Conservation (phyloP, 139 green algal genomes). For the Medakamo hakoo region DNA sequence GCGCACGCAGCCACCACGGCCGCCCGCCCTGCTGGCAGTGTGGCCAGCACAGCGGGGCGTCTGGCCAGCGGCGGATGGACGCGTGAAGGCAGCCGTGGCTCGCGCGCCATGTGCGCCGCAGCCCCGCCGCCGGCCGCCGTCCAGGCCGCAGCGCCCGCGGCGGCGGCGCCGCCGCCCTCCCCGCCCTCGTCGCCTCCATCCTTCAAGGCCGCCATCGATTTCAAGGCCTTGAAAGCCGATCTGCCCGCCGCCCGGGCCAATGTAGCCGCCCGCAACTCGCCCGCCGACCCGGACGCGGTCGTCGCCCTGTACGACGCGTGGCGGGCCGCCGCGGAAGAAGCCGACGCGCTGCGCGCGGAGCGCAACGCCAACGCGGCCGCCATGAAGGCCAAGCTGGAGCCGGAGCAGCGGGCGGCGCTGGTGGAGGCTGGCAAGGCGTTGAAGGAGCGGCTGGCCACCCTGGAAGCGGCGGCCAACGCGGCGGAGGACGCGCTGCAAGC, state of each 20-base stretch:
- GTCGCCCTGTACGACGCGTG: slow-evolving; percentile 75
- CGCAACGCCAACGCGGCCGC: slow-evolving; percentile 70
- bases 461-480: slow-evolving; percentile 44
- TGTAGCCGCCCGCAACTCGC: slow-evolving; percentile 32
- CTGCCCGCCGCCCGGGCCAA: slow-evolving; percentile 17
- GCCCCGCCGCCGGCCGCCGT: no score
- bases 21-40: no score
- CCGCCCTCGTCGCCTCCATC: no score
- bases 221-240: slow-evolving; percentile 65
- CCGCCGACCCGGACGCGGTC: slow-evolving; percentile 52
- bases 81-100: no score
- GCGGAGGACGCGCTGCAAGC: slow-evolving; percentile 64
- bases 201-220: slow-evolving; percentile 74
- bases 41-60: no score
- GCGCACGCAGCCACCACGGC: no score
- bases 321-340: slow-evolving; percentile 27
- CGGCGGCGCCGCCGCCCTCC: no score
- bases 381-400: slow-evolving; percentile 91
- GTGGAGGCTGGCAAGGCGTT: slow-evolving; percentile 72
- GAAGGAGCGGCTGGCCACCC: slow-evolving; percentile 63
- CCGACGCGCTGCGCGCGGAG: slow-evolving; percentile 45
- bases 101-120: no score
- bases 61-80: no score
- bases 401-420: slow-evolving; percentile 42
- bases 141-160: no score